A percentile compares a stretch with the other conserved stretches of the same genome.
phyloP scores from a whole-genome alignment of 2,329 filamentous ascomycete species.

The Fusarium brevicatenulatum region DNA sequence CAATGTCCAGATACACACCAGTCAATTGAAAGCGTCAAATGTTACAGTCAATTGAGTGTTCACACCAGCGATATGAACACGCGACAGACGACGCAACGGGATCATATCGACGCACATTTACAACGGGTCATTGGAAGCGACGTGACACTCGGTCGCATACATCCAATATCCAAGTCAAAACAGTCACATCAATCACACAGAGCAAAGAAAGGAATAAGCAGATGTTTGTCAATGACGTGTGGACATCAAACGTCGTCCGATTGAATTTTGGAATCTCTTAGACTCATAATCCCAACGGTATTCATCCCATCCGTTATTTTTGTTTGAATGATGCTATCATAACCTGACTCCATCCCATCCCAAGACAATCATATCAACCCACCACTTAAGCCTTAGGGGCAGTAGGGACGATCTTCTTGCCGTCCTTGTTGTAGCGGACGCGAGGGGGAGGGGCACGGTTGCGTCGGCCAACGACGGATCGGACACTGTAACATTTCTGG shows the following conservation, averaged over 20 bases:
- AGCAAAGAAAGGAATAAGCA: too few relatives aligned
- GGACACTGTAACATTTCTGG: slow-evolving; percentile 76
- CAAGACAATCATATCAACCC: slow-evolving; percentile 42
- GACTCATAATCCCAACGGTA: slow-evolving; percentile 48
- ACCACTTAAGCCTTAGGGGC: slow-evolving; percentile 52
- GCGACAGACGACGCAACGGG: accelerated
- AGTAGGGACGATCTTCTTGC: slow-evolving; percentile 98
- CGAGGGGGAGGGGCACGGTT: slow-evolving; percentile 98
- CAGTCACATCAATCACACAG: background rate
- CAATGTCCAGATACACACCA: accelerated
- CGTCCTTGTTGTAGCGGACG: slow-evolving; percentile 99
- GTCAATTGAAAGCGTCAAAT: too few relatives aligned
- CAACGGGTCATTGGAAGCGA: background rate
- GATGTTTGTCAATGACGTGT: slow-evolving; percentile 28
- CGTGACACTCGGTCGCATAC: background rate
- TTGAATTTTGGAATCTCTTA: slow-evolving; percentile 46
- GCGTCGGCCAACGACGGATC: slow-evolving; percentile 94
- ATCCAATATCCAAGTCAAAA: background rate
- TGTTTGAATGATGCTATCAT: slow-evolving; percentile 53
- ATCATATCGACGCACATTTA: background rate
- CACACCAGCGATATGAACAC: accelerated
- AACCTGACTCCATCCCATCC: slow-evolving; percentile 54
- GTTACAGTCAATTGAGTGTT: too few relatives aligned
- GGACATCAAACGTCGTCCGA: slow-evolving; percentile 43
- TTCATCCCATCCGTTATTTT: slow-evolving; percentile 50